phyloP scores from a whole-genome alignment of 768 basidiomycete genomes.

The Cubamyces lactineus region DNA sequence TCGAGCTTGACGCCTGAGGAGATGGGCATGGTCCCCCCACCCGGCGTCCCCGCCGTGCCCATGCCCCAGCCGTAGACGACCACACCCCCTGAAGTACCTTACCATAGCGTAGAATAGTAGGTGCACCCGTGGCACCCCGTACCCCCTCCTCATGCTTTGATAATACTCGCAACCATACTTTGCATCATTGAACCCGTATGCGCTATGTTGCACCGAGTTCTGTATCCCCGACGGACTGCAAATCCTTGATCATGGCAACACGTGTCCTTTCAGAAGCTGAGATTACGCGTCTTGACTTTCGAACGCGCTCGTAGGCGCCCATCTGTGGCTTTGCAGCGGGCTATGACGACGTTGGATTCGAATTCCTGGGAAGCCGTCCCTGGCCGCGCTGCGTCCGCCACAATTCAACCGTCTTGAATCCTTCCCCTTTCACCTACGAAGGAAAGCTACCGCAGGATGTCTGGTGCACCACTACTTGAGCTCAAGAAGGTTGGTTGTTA shows the following conservation, averaged over 20 bases:
- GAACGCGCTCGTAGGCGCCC: too few species aligned
- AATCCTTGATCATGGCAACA: neutral
- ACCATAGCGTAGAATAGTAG: conserved; percentile 26
- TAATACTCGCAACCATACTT: conserved; percentile 22
- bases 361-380: neutral
- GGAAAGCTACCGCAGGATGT: conserved; percentile 1
- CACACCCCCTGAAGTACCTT: conserved; percentile 16
- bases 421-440: neutral
- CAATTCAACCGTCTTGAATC: neutral
- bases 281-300: too few species aligned
- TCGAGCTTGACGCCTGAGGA: conserved; percentile 80
- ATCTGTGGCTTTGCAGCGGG: neutral
- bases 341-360: conserved; percentile 3
- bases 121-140: conserved; percentile 15
- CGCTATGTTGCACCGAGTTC: too few species aligned
- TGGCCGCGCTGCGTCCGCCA: neutral
- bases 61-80: conserved; percentile 21
- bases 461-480: conserved; percentile 47
- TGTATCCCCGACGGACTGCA: neutral
- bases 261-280: neutral
- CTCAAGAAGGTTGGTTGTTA: conserved; percentile 54
- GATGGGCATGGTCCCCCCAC: conserved; percentile 52
- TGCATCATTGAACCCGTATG: conserved; percentile 10
- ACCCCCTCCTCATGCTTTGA: conserved; percentile 27
- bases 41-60: conserved; percentile 25